Evolutionary conservation across 495 filamentous ascomycete genomes (phyloP).

Genomic region (Penicillium canescens): DNA sequence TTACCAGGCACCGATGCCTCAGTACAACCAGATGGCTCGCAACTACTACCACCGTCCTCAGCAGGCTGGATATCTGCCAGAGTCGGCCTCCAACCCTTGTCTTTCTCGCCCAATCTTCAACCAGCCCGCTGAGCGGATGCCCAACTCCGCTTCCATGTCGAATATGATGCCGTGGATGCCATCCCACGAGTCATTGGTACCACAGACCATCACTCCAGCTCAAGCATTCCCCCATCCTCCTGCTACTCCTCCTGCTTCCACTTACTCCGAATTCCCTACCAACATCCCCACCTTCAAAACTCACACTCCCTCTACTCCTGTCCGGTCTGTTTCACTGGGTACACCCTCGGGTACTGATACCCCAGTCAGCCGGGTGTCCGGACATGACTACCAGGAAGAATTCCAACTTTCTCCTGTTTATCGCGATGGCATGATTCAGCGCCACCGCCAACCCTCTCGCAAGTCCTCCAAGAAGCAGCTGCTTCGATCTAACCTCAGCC

Average conservation of each 20-base stretch:
- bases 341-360: constrained; percentile 41
- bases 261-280: constrained; percentile 43
- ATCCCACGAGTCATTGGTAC: constrained; percentile 35
- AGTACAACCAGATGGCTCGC: constrained; percentile 40
- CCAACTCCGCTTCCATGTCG: constrained; percentile 44
- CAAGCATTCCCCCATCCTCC: constrained; percentile 35
- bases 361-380: constrained; percentile 40
- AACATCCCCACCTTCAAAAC: constrained; percentile 38
- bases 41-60: constrained; percentile 40
- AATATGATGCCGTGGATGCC: constrained; percentile 47
- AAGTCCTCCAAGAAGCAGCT: constrained; percentile 42
- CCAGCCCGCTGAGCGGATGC: constrained; percentile 35
- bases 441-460: constrained; percentile 35
- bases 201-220: constrained; percentile 42
- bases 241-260: constrained; percentile 42
- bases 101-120: constrained; percentile 47
- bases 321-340: constrained; percentile 42
- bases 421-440: constrained; percentile 33
- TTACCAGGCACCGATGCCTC: constrained; percentile 39
- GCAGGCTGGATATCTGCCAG: constrained; percentile 36
- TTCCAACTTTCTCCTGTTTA: constrained; percentile 40
- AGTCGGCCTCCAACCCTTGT: constrained; percentile 45
- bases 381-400: constrained; percentile 42
- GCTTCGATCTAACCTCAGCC: constrained; percentile 37
- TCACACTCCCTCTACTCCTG: constrained; percentile 43